phyloP scores from a whole-genome alignment of 2,329 filamentous ascomycete genomes.

The Colletotrichum magnum region DNA sequence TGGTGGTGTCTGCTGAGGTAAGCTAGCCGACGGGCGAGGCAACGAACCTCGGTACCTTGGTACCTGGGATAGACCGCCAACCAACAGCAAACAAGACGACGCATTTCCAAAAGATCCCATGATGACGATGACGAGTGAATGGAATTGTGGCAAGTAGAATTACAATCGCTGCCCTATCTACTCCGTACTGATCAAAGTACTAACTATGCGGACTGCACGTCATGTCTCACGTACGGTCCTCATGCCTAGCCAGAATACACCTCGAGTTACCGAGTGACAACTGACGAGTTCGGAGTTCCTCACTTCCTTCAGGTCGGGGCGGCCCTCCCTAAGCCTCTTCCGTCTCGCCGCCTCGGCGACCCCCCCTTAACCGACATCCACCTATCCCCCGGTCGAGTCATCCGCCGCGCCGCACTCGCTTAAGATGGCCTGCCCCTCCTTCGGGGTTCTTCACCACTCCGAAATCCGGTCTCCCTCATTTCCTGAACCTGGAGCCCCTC shows the following conservation, averaged over 20 bases:
- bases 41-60: too few species aligned
- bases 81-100: too few species aligned
- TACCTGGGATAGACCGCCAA: too few species aligned
- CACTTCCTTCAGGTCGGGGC: too few species aligned
- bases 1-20: not conserved
- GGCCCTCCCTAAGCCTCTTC: constrained; percentile 16
- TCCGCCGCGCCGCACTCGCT: constrained; percentile 26
- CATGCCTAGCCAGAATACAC: not conserved
- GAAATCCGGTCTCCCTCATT: constrained; percentile 35
- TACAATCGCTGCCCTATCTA: not conserved
- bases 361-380: not conserved
- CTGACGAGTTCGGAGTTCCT: too few species aligned
- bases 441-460: constrained; percentile 33
- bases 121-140: too few species aligned
- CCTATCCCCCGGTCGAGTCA: constrained; percentile 28
- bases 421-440: constrained; percentile 21
- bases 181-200: too few species aligned
- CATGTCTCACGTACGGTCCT: constrained; percentile 7
- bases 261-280: too few species aligned
- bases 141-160: not conserved
- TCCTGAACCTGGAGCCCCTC: constrained; percentile 1
- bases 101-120: too few species aligned
- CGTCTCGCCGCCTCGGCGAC: constrained; percentile 13
- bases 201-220: constrained; percentile 4
- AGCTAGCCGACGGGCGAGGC: too few species aligned